Evolutionary conservation across 164 flowering plant genomes (phyloP), one percentile per base, ranked within the genome.

Genomic region (Nelumbo lutea): DNA sequence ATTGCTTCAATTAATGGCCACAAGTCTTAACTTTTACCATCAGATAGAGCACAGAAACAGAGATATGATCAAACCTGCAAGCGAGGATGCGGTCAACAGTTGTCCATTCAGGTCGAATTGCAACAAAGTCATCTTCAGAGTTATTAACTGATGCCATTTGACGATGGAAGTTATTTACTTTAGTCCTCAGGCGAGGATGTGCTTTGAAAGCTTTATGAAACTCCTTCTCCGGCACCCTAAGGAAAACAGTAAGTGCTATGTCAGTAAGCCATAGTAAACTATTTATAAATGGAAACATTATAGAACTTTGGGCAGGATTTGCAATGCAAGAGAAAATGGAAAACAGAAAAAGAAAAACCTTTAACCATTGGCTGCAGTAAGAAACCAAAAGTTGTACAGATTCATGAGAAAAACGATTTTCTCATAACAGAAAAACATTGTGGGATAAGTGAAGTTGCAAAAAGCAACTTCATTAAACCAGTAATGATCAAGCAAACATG

Each of bases 21-120:
- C 46, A 52, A 62, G 46, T 57, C 55, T 55, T 38, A 62, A 48
- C 27, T 53, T n/a, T 40, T 13, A 27, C 46, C 4, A 68, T 45
- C 5, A 43, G 39, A 50, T 42, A 7, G 51, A 61, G 57, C 6
- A 3, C 2, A 27, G 42, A 62, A 44, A 44, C 14, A 41, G 50
- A 13, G 10, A 65, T 39, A 71, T 38, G 13, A 52, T n/a, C n/a
- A 6, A 76, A 93, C 99, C 97, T 93, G 97, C 86, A 80, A 63
- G 93, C 91, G 79, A 96, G 72, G 77, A 96, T 83, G 41, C 99
- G 88, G 74, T 96, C 99, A 66, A 93, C 96, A 53, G 96, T 93
- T 38, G 96, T 90, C 98, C 97, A 96, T 70, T 96, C 99, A 55
- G 99, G 90, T 64, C 98, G 84, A 75, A 96, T 81, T 52, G 97